Evolutionary conservation across 768 basidiomycete species (phyloP).

Genomic region (Arthromyces matolae): DNA sequence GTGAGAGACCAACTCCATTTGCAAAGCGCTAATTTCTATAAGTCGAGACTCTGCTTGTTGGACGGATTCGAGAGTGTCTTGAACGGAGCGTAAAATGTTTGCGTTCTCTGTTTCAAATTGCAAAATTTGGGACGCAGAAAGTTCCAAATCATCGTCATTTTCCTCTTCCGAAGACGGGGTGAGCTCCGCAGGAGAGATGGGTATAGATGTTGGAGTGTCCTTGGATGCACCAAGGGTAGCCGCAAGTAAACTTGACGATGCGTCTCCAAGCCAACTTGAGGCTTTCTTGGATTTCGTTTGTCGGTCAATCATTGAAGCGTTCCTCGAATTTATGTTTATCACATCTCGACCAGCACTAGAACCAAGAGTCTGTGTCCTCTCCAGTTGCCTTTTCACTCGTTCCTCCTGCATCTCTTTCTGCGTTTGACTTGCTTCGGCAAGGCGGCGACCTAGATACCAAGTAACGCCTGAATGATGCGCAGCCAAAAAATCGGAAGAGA

Average conservation of each 20-base stretch:
- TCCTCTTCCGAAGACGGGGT: constrained; percentile 54
- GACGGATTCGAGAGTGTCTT: constrained; percentile 83
- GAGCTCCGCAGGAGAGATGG: constrained; percentile 17
- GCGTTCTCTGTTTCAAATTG: constrained; percentile 94
- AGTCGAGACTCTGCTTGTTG: constrained; percentile 89
- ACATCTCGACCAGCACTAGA: constrained; percentile 70
- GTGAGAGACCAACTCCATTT: constrained; percentile 88
- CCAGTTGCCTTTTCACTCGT: constrained; percentile 82
- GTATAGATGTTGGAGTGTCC: constrained; percentile 23
- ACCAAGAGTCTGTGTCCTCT: constrained; percentile 79
- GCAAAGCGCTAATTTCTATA: constrained; percentile 89
- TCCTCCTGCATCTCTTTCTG: constrained; percentile 94
- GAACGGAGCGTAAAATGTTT: constrained; percentile 75
- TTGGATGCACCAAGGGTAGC: constrained; percentile 53
- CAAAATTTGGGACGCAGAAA: constrained; percentile 84
- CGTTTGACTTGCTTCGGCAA: constrained; percentile 73
- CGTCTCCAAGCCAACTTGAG: constrained; percentile 61
- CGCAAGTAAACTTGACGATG: constrained; percentile 55
- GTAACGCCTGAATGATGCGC: constrained; percentile 92
- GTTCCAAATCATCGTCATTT: constrained; percentile 75
- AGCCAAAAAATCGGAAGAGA: constrained; percentile 70
- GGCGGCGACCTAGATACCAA: constrained; percentile 81
- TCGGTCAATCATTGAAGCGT: constrained; percentile 18
- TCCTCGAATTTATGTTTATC: constrained; percentile 38
- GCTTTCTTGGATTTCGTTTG: constrained; percentile 20